Evolutionary conservation across 1,284 basidiomycete species (phyloP), one percentile per base, ranked within the genome.

Genomic region (Porphyrellus sp.): DNA sequence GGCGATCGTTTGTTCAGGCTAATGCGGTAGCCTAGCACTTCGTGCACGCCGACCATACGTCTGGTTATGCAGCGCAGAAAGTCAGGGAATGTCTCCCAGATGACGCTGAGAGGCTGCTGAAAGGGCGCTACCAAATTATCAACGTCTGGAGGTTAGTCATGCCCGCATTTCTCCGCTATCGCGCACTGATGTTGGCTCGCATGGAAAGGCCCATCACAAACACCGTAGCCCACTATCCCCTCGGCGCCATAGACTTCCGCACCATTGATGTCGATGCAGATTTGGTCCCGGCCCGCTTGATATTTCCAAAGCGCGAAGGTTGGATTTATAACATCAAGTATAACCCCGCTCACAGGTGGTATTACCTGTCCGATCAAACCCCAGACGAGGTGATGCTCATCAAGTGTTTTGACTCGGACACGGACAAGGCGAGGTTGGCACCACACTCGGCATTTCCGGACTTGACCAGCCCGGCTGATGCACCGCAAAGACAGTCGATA

Each of bases 231-330:
- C 76, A 79, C 61, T 59, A 64, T 41, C 79, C 78, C 2, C 72
- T 81, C 38, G 78, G 76, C 0, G 63, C 77, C 3, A 72, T 73
- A 1, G 79, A 81, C 58, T 77, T 69, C 48, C 69, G 73, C 40
- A 68, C 72, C 11, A 61, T 81, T 24, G 58, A 72, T 52, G 50
- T 58, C 2, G 59, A 64, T 8, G 55, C 63, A 8, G 71, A 76
- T 55, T 63, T 77, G 46, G 56, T 74, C 30, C 27, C 41, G 7
- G 65, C 65, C 2, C 63, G 67, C 45, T 57, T 72, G 46, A 64
- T 72, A 43, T 74, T 71, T 56, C 63, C 64, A 8, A 56, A 67
- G 33, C 62, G 67, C 18, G 70, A 72, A 42, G 71, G 74, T 2
- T 65, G 60, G 51, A 73, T 68, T 12, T 74, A 69, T 60, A 62